Conservation (phyloP, 2,329 filamentous ascomycete genomes). For the Colletotrichum navitas region DNA sequence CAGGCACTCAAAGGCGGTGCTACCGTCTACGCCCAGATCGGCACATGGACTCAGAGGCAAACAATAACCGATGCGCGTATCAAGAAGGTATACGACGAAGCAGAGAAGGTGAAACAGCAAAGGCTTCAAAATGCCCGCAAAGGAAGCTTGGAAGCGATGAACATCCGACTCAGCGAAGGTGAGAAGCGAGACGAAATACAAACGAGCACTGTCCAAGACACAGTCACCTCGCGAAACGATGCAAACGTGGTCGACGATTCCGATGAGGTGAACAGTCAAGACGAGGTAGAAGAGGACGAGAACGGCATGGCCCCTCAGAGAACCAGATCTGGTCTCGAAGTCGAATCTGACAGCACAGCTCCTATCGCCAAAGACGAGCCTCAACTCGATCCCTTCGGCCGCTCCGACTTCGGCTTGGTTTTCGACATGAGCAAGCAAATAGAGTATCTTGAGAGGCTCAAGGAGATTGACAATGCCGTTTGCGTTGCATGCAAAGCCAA, state of each 20-base stretch:
- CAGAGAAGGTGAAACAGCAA: neutral
- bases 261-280: slow-evolving; percentile 11
- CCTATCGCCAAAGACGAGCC: neutral
- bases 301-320: slow-evolving; percentile 19
- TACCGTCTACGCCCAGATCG: slow-evolving; percentile 21
- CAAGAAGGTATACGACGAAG: neutral
- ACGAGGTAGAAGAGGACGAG: slow-evolving; percentile 6
- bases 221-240: neutral
- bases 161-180: neutral
- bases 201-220: neutral
- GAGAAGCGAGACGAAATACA: neutral
- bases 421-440: slow-evolving; percentile 45
- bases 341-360: neutral
- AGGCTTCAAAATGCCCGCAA: neutral
- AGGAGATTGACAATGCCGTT: neutral
- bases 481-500: neutral
- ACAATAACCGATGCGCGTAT: neutral
- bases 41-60: slow-evolving; percentile 18
- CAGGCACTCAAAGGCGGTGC: neutral
- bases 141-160: neutral
- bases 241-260: neutral
- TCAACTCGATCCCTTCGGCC: slow-evolving; percentile 15
- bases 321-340: no score
- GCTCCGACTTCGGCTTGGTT: slow-evolving; percentile 40
- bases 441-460: slow-evolving; percentile 36